These are phyloP conservation scores for Aspergillus udagawae DNA, from an alignment of 2,329 filamentous ascomycete species.

Conservation along the genomic window DNA sequence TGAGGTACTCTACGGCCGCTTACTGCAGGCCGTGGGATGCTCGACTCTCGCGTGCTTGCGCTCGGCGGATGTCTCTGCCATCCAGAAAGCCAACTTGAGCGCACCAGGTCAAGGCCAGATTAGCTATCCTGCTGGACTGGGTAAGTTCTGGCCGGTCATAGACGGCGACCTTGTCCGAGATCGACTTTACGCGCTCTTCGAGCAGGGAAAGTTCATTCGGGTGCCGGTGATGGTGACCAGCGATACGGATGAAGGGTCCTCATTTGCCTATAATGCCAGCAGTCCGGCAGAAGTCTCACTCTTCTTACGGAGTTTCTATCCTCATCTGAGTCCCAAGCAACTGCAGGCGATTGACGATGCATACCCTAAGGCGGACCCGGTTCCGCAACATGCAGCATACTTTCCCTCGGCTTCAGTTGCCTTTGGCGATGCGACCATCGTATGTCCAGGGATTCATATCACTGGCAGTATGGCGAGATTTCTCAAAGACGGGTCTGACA, in stretches of 20 bases:
- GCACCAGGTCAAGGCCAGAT: slow-evolving; percentile 40
- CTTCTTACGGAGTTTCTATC: slow-evolving; percentile 56
- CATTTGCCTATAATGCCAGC: slow-evolving; percentile 46
- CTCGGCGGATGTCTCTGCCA: slow-evolving; percentile 33
- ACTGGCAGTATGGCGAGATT: slow-evolving; percentile 24
- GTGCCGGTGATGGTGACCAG: slow-evolving; percentile 52
- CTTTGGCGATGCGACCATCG: slow-evolving; percentile 49
- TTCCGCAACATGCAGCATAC: slow-evolving; percentile 31
- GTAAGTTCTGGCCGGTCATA: slow-evolving; percentile 53
- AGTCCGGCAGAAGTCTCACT: slow-evolving; percentile 46
- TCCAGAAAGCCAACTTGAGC: slow-evolving; percentile 41
- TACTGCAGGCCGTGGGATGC: slow-evolving; percentile 45
- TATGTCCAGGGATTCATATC: slow-evolving; percentile 42
- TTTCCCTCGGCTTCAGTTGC: slow-evolving; percentile 35
- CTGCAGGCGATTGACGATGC: slow-evolving; percentile 47
- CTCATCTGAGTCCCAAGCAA: slow-evolving; percentile 47
- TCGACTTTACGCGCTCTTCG: slow-evolving; percentile 48
- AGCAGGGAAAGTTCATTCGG: slow-evolving; percentile 48
- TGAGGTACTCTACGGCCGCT: slow-evolving; percentile 47
- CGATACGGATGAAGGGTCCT: slow-evolving; percentile 43
- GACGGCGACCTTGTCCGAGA: slow-evolving; percentile 53
- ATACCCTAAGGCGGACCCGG: slow-evolving; percentile 44
- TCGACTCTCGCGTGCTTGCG: slow-evolving; percentile 45
- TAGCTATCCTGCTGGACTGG: slow-evolving; percentile 37
- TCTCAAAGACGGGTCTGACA: slow-evolving; percentile 18